Evolutionary conservation across 306 rosid genomes (phyloP), one percentile per base, ranked within the genome.

Genomic region (Hippophae rhamnoides): DNA sequence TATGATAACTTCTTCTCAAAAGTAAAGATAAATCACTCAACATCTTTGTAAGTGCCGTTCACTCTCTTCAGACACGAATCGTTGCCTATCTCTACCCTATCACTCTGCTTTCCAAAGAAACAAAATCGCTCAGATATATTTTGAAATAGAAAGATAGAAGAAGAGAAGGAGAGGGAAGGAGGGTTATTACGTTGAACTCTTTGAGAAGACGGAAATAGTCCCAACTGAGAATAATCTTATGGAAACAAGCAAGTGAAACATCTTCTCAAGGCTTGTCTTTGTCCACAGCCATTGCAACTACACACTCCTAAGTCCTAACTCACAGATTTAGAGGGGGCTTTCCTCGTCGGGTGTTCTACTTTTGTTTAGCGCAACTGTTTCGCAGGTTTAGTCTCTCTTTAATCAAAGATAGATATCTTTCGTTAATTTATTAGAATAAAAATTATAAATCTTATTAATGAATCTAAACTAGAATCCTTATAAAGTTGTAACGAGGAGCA

Each of bases 211-310:
- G 78, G 57, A 76, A 65, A 57, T 78, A 85, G 72, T 90, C 81
- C 95, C 96, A 90, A 41, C 84, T 72, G 49, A 90, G 96, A 71
- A 90, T 54, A 49, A 81, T 81, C 69, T 72, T 77, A 62, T 83
- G 73, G 78, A 90, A 87, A 56, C 92, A 89, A 42, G 74, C 82
- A 53, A 79, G 67, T 47, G 77, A 78, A 27, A 89, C 80, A 44
- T 83, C 95, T 63, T 83, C 38, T 31, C 5, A 2, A 31, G 38
- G 38, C 38, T 31, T 31, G 38, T 31, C 38, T 31, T 31, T 31
- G 38, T 31, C 38, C 38, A 31, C 38, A 31, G 38, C 38, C 38
- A 31, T 31, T 31, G 38, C 38, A 31, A 2, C 38, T 4, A 31
- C 38, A 31, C 38, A 2, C 4, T 31, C 38, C 38, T 4, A 31